Evolutionary conservation across 306 rosid species (phyloP), one percentile per base, ranked within the genome.

Genomic region (Casuarina cunninghamiana): DNA sequence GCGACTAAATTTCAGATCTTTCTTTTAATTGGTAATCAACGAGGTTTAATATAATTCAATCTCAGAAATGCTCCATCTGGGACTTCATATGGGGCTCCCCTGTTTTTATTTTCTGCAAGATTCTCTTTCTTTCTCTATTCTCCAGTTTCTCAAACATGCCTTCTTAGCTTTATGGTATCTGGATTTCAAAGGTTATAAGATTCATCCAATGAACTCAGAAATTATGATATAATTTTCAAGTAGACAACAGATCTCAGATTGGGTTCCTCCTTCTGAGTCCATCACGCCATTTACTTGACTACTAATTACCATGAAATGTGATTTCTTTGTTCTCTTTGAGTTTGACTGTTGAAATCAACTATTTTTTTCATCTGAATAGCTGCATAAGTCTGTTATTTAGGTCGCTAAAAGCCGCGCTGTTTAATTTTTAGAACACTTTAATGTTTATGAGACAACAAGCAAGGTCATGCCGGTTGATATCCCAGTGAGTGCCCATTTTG

Each of bases 201-300:
- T 15, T 10, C 42, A 49, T 16, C 37, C 9, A 39, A 1, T 66
- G 48, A 16, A 42, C 21, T 17, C 15, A 41, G 7, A 42, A 19
- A 66, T 71, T 26, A 10, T 39, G 65, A 54, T 44, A 46, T 17
- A 57, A 49, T 53, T 73, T 78, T 65, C 17, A 70, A 63, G 15
- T 38, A 39, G 55, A 73, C 21, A 48, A 74, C 82, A 76, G 88
- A 85, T 85, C 86, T 80, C 76, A 53, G 73, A 53, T 62, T 79
- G 73, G 74, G 70, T 37, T 49, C 46, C 66, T 65, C 11, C 58
- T 49, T 51, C 72, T 79, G 66, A 49, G 69, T 68, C 75, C 45
- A 44, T 9, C 53, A 54, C 32, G 15, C 58, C 53, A 21, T 49
- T 26, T 76, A 50, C 17, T 12, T 71, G 53, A 38, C 53, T 53